A percentile compares a stretch with the other conserved stretches of the same genome.
Conservation (phyloP, 768 basidiomycete genomes). For the Terana coerulea region DNA sequence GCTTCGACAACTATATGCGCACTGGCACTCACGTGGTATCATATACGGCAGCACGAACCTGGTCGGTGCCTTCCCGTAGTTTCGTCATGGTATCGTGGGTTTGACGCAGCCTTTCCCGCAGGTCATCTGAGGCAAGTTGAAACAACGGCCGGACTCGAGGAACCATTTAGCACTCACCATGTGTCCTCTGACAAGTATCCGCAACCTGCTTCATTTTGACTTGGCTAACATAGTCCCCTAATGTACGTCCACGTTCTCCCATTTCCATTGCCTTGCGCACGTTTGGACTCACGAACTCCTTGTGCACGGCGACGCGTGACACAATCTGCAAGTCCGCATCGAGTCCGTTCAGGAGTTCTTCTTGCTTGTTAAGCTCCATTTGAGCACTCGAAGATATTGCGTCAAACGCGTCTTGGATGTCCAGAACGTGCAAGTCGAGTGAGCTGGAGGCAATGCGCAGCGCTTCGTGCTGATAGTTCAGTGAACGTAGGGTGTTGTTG, state of each 20-base stretch:
- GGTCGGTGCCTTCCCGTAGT: constrained; percentile 56
- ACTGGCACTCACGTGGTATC: constrained; percentile 40
- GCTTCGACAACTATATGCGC: background rate
- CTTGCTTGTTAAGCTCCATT: constrained; percentile 66
- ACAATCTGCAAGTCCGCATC: constrained; percentile 74
- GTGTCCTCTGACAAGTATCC: constrained; percentile 62
- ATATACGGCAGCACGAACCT: constrained; percentile 47
- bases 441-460: constrained; percentile 68
- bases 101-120: constrained; percentile 49
- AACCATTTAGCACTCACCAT: constrained; percentile 43
- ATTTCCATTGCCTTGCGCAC: constrained; percentile 68
- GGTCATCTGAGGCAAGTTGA: constrained; percentile 65
- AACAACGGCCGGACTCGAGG: no score
- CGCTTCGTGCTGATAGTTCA: constrained; percentile 67
- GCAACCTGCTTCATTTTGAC: constrained; percentile 80
- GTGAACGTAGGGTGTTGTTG: constrained; percentile 43
- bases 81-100: constrained; percentile 49
- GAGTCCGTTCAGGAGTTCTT: constrained; percentile 54
- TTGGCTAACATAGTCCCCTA: constrained; percentile 78
- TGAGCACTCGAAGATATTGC: constrained; percentile 51
- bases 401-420: constrained; percentile 65
- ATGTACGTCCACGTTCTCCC: constrained; percentile 61
- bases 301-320: constrained; percentile 60
- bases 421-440: constrained; percentile 70
- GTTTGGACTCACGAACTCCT: constrained; percentile 67